Evolutionary conservation across 208 protist species (phyloP).

Genomic region (Trypanosoma platydactyli): DNA sequence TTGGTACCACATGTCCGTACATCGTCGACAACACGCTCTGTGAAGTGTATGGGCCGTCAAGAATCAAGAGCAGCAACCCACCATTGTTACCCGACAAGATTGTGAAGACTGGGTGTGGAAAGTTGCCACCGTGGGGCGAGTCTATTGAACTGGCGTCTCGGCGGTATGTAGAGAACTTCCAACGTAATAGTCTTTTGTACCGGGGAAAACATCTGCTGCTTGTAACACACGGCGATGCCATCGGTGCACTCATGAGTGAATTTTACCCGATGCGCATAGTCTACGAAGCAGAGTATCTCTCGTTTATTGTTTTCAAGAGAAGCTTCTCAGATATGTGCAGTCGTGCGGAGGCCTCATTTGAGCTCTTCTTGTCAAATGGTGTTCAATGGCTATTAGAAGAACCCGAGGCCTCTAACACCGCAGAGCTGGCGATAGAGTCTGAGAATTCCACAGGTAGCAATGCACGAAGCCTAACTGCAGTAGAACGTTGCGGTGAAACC

Average conservation of each 20-base stretch:
- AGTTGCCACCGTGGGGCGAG: slow-evolving; percentile 69
- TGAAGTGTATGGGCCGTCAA: slow-evolving; percentile 75
- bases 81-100: slow-evolving; percentile 14
- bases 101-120: slow-evolving; percentile 20
- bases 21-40: slow-evolving; percentile 66
- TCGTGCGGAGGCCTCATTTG: slow-evolving; percentile 24
- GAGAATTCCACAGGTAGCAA: not conserved
- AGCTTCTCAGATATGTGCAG: slow-evolving; percentile 17
- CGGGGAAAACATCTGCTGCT: slow-evolving; percentile 38
- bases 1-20: slow-evolving; percentile 34
- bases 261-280: slow-evolving; percentile 73
- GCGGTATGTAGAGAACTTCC: slow-evolving; percentile 26
- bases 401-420: slow-evolving; percentile 4
- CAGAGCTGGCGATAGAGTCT: not conserved
- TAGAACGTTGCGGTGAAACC: not conserved
- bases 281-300: slow-evolving; percentile 77
- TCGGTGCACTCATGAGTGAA: slow-evolving; percentile 52
- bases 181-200: not conserved
- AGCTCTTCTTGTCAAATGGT: slow-evolving; percentile 43
- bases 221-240: slow-evolving; percentile 81
- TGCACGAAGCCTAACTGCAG: not conserved
- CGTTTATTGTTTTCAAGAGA: slow-evolving; percentile 66
- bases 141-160: slow-evolving; percentile 45
- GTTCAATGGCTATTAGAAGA: slow-evolving; percentile 53
- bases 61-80: slow-evolving; percentile 43